Base-by-base conservation (phyloP, 2,329 filamentous ascomycete genomes). In the Cladosporium sp. region DNA sequence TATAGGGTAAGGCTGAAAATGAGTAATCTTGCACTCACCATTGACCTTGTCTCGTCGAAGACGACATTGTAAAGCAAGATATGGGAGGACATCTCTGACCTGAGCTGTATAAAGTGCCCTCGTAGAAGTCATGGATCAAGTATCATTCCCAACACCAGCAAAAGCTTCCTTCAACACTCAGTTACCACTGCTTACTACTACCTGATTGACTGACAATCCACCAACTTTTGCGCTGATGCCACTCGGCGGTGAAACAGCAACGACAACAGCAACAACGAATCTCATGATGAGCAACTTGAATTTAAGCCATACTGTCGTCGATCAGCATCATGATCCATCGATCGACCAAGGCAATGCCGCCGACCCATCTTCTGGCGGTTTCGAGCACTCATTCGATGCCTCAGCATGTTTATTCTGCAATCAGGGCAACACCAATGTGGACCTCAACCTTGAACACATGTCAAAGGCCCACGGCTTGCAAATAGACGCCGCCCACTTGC, bases 401-500 rank as follows among this genome's bases (percentile, higher is more conserved):
- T 13, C 24, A n/a, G 13, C 53, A 36, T 60, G 58, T 32, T 44
- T 61, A 3, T 77, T 79, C 56, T 79, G 76, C 61, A 58, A 61
- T 2, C 40, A 56, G 1, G 30, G 27, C 4, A 68, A 56, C 2
- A 8, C 52, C 0, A 59, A 51, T 17, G 65, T 78, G 6, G 60
- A 68, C 1, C 56, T 63, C 1, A 77, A 70, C 47, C 30, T 76
- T 1, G 38, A 49, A 1, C 78, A 81, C 59, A 80, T 81, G 78
- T 68, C 68, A 22, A 68, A 66, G 15, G 51, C 64, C 2, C 78
- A 82, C 55, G 68, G 76, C 37, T 64, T 81, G 3, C 59, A 66
- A 8, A 63, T 81, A 0, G 53, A 66, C 1, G 72, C 78, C 8
- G 24, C 36, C 3, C 29, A 47, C 12, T 12, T 47, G 6, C 12